These are phyloP conservation scores for Cladophialophora bantiana DNA, from an alignment of 2,329 filamentous ascomycete species.

Conservation along the genomic window DNA sequence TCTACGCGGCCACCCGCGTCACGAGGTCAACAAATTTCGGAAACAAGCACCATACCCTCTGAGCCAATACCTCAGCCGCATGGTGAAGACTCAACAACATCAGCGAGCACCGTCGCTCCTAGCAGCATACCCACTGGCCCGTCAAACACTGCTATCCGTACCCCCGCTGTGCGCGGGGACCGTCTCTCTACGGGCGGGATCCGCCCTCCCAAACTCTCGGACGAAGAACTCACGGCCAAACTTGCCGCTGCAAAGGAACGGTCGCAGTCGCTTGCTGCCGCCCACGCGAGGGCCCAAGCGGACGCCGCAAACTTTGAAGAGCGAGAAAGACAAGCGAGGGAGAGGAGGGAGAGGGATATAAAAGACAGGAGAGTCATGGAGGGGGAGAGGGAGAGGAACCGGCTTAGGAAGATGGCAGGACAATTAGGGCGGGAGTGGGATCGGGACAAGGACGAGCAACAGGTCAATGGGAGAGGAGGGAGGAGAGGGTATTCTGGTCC, in stretches of 20 bases:
- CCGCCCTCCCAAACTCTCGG: slow-evolving; percentile 67
- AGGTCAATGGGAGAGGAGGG: slow-evolving; percentile 38
- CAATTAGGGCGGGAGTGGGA: slow-evolving; percentile 69
- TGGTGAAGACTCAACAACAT: neutral
- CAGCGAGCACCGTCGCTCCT: neutral
- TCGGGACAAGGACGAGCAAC: slow-evolving; percentile 63
- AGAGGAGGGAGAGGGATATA: slow-evolving; percentile 59
- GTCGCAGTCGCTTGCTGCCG: slow-evolving; percentile 65
- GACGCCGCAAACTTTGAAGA: slow-evolving; percentile 70
- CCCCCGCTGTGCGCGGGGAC: slow-evolving; percentile 61
- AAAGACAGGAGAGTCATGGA: slow-evolving; percentile 66
- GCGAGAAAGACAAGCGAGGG: slow-evolving; percentile 65
- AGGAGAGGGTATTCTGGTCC: slow-evolving; percentile 28
- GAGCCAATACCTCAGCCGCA: neutral
- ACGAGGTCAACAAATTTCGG: slow-evolving; percentile 2
- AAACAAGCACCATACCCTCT: slow-evolving; percentile 35
- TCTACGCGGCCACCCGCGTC: neutral
- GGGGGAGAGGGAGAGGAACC: slow-evolving; percentile 67
- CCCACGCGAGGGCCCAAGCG: slow-evolving; percentile 71
- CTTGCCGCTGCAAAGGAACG: slow-evolving; percentile 68
- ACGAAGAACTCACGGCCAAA: slow-evolving; percentile 67
- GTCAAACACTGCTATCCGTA: slow-evolving; percentile 34
- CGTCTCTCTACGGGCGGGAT: slow-evolving; percentile 62
- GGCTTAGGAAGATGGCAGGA: slow-evolving; percentile 65
- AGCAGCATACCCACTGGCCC: slow-evolving; percentile 11